These are phyloP conservation scores for Pythium phragmitis DNA, from an alignment of 352 stramenopile species.

Conservation along the genomic window DNA sequence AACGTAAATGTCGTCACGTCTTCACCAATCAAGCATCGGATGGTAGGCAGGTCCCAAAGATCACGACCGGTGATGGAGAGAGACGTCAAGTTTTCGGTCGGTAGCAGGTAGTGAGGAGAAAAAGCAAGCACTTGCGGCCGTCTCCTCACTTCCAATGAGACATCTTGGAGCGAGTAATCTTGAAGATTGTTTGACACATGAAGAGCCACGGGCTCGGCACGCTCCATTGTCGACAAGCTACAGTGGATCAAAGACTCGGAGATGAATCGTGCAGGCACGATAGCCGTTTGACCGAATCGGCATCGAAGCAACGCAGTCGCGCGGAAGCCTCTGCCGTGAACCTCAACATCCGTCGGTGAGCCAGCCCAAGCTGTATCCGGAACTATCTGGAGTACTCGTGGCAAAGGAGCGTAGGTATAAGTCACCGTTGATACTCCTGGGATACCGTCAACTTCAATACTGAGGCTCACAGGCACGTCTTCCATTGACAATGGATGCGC, in stretches of 20 bases:
- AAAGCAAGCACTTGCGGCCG: constrained; percentile 38
- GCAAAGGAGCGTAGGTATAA: constrained; percentile 1
- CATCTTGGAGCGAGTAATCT: constrained; percentile 38
- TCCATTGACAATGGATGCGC: neutral
- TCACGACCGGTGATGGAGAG: constrained; percentile 3
- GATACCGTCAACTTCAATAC: neutral
- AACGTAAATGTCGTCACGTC: constrained; percentile 7
- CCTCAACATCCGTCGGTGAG: constrained; percentile 28
- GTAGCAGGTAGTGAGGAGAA: constrained; percentile 12
- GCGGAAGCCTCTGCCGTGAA: constrained; percentile 41
- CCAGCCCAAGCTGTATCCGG: constrained; percentile 34
- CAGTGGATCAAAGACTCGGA: constrained; percentile 36
- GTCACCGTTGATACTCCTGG: neutral
- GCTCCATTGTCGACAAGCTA: constrained; percentile 27
- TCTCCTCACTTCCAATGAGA: constrained; percentile 40
- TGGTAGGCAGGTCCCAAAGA: neutral
- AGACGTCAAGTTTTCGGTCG: neutral
- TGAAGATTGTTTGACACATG: constrained; percentile 59
- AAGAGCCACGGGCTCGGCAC: constrained; percentile 32
- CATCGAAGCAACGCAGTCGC: constrained; percentile 34
- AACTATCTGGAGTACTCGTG: neutral
- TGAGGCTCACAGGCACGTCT: neutral
- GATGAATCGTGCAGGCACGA: constrained; percentile 37
- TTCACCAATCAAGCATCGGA: constrained; percentile 11
- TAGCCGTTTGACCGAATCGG: constrained; percentile 37